Percentiles rank a stretch among this genome's conserved stretches.
These are phyloP conservation scores for Gossypium australe DNA, from an alignment of 345 rosid species.

Conservation along the genomic window DNA sequence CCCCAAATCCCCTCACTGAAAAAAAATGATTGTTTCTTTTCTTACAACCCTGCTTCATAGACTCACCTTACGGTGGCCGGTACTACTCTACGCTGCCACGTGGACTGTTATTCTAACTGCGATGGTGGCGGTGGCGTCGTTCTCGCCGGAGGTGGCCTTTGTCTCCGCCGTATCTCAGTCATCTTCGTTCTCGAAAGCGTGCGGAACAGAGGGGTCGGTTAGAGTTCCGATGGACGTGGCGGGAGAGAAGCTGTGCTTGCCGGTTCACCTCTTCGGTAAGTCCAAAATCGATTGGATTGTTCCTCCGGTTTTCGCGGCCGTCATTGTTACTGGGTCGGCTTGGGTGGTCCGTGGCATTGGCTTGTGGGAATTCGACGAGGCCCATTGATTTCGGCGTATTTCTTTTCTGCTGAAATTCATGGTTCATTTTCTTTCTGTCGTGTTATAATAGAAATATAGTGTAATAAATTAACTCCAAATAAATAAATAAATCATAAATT, in stretches of 20 bases:
- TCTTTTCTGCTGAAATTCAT: neutral
- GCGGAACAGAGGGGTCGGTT: constrained; percentile 38
- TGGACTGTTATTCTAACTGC: constrained; percentile 68
- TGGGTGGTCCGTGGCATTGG: constrained; percentile 62
- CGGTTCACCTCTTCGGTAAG: constrained; percentile 47
- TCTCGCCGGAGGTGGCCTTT: constrained; percentile 72
- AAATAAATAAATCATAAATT: neutral
- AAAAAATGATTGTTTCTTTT: constrained; percentile 22
- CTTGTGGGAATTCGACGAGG: constrained; percentile 53
- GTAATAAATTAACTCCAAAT: neutral
- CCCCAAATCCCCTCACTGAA: neutral
- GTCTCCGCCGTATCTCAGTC: constrained; percentile 55
- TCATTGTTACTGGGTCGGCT: constrained; percentile 72
- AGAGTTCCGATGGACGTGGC: constrained; percentile 65
- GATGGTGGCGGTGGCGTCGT: constrained; percentile 66
- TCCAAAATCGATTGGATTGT: constrained; percentile 60
- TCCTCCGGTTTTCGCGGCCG: constrained; percentile 83
- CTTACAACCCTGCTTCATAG: constrained; percentile 22
- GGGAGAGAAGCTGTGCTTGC: constrained; percentile 58
- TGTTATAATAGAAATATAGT: neutral
- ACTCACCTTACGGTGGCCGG: constrained; percentile 47
- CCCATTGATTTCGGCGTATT: constrained; percentile 23
- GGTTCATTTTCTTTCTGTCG: neutral
- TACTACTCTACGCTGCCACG: constrained; percentile 56
- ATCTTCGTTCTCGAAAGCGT: constrained; percentile 44